Evolutionary conservation across 2,329 filamentous ascomycete genomes (phyloP), one percentile per base, ranked within the genome.

Genomic region (Colletotrichum cordylinicola): DNA sequence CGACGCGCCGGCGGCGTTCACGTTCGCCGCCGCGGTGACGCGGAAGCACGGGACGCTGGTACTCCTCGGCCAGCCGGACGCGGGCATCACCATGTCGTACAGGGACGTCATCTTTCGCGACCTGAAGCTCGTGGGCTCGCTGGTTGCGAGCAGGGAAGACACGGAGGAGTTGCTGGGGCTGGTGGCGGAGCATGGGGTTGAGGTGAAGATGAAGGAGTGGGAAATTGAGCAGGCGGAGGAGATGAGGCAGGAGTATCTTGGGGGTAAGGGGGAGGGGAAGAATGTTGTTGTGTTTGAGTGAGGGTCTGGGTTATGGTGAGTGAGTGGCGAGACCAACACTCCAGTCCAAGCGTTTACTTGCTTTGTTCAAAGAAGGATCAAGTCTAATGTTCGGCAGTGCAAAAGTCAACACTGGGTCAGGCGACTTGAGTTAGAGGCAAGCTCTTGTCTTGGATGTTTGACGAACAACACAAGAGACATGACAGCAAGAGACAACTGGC

Each of bases 221-320:
- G 35, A 27, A 21, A 61, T 65, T 4, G 70, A 77, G 43, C 37
- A 77, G 55, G 76, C 67, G 13, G 76, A 77, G 56, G 64, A 73
- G 16, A 77, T 77, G 74, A 65, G 73, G 39, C 60, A 72, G 37
- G 61, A 67, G 31, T 77, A 77, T 16, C 64, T 78, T 1, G 60
- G 4, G 4, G 74, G 65, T 16, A 75, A 78, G 55, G 67, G 67
- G 4, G 71, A 78, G 7, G 77, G 71, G 4, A 77, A 78, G 68
- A 75, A 77, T 39, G 71, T 77, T 1, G 62, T 67, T 80, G 79
- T 12, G 82, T 80, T 68, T 83, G 43, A 9, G 4, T 31, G 6
- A 48, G 39, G 15, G 7, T 8, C 1, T 10, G 31, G 31, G 31
- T 31, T 31, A 9, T 31, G 31, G 9, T 9, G 9, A 9, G 8